These are phyloP conservation scores for Aspergillus amoenus DNA, from an alignment of 2,329 filamentous ascomycete genomes.

Conservation along the genomic window DNA sequence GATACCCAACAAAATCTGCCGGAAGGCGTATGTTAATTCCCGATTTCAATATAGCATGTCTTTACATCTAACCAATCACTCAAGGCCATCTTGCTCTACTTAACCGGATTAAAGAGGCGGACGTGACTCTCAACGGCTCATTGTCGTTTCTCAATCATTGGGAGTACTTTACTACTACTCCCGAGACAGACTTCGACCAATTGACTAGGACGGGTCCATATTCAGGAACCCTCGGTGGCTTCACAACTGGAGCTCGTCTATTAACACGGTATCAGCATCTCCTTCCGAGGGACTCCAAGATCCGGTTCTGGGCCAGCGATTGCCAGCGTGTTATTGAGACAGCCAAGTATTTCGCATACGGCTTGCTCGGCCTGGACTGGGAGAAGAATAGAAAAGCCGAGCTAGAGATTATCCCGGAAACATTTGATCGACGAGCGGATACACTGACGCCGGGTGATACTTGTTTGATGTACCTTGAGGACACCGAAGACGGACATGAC, in stretches of 20 bases:
- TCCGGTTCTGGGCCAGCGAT: constrained; percentile 56
- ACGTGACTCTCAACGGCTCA: constrained; percentile 47
- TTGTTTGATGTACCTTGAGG: constrained; percentile 39
- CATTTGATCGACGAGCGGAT: constrained; percentile 49
- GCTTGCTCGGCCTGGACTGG: constrained; percentile 56
- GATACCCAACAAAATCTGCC: constrained; percentile 55
- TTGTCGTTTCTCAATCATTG: constrained; percentile 56
- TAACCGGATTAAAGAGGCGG: constrained; percentile 44
- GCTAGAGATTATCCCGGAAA: constrained; percentile 57
- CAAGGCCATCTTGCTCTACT: constrained; percentile 50
- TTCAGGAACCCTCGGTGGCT: constrained; percentile 55
- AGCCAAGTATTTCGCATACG: constrained; percentile 54
- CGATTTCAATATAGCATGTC: background rate
- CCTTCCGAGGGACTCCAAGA: constrained; percentile 34
- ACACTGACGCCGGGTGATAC: constrained; percentile 58
- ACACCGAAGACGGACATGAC: constrained; percentile 47
- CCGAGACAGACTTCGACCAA: constrained; percentile 50
- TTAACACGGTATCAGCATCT: constrained; percentile 55
- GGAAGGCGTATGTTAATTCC: constrained; percentile 46
- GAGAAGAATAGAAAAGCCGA: constrained; percentile 32
- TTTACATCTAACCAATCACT: background rate
- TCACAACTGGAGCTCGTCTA: constrained; percentile 55
- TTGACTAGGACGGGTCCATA: constrained; percentile 57
- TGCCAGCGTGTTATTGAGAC: constrained; percentile 57
- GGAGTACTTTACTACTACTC: constrained; percentile 53